A percentile compares a stretch with the other conserved stretches of the same genome.
Conservation (phyloP, 148 eudicot genomes). For the Chenopodium album region DNA sequence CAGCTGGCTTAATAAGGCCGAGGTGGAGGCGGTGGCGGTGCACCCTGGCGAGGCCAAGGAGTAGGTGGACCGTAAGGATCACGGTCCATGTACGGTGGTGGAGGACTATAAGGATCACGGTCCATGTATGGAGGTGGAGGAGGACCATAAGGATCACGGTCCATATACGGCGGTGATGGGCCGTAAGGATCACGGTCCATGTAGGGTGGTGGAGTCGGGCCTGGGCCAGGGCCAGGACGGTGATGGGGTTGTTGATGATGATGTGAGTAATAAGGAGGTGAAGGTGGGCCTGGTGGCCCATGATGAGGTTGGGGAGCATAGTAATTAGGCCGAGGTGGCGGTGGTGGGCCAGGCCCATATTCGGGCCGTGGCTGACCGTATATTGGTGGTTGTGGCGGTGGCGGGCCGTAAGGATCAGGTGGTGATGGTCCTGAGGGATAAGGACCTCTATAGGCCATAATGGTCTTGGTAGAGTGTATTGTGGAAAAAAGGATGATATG, state of each 20-base stretch:
- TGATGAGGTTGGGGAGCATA: neutral
- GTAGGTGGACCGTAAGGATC: constrained; percentile 10
- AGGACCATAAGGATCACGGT: constrained; percentile 12
- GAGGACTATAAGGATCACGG: constrained; percentile 10
- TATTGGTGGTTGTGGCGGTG: constrained; percentile 27
- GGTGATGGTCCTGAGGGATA: constrained; percentile 29
- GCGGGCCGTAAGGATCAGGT: constrained; percentile 30
- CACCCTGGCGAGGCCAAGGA: neutral
- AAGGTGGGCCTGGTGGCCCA: constrained; percentile 35
- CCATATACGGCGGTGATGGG: constrained; percentile 8
- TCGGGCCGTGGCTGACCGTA: constrained; percentile 18
- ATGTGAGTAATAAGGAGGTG: constrained; percentile 22
- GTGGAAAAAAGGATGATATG: neutral
- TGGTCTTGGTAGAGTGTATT: neutral
- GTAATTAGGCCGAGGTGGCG: constrained; percentile 24
- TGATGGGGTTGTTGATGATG: constrained; percentile 3
- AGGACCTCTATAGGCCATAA: constrained; percentile 29
- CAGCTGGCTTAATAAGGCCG: constrained; percentile 10
- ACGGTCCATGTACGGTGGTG: constrained; percentile 14
- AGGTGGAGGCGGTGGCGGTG: constrained; percentile 11
- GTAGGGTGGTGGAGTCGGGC: constrained; percentile 2
- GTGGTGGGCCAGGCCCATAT: constrained; percentile 24
- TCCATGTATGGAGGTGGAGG: neutral
- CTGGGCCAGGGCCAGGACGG: constrained; percentile 17
- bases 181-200: constrained; percentile 8